phyloP scores from a whole-genome alignment of 305 asterid genomes.

The Fraxinus ornus region DNA sequence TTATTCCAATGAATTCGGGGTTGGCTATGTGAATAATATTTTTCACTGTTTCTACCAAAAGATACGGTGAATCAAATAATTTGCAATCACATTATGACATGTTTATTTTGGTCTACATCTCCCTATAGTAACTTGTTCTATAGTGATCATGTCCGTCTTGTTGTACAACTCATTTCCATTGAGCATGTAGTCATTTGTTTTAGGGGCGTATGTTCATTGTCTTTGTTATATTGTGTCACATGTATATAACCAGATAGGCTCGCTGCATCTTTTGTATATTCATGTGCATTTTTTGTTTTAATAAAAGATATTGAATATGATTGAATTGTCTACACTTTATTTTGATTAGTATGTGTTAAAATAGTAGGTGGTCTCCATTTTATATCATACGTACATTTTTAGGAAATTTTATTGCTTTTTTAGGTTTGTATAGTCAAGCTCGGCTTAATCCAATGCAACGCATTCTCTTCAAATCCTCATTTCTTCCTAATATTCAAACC shows the following conservation, averaged over 20 bases:
- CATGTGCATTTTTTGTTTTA: background rate
- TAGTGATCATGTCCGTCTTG: background rate
- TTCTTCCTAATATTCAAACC: background rate
- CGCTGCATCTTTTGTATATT: background rate
- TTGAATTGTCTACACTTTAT: background rate
- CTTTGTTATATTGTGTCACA: background rate
- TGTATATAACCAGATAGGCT: background rate
- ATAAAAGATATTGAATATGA: background rate
- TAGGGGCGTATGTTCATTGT: background rate
- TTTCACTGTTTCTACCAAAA: background rate
- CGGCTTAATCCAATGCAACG: background rate
- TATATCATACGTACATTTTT: background rate
- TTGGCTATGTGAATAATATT: background rate
- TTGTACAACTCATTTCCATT: background rate
- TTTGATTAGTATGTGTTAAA: too few species aligned
- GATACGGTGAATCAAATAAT: background rate
- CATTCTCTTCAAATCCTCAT: background rate
- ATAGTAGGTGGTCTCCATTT: background rate
- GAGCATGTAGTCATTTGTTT: background rate
- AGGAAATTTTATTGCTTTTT: background rate
- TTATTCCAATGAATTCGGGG: background rate
- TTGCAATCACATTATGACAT: background rate
- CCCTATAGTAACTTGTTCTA: background rate
- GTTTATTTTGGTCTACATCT: background rate
- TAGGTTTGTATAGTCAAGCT: background rate